A percentile compares a stretch with the other conserved stretches of the same genome.
Conservation (phyloP, 2,329 filamentous ascomycete genomes). For the Dendryphion nanum region DNA sequence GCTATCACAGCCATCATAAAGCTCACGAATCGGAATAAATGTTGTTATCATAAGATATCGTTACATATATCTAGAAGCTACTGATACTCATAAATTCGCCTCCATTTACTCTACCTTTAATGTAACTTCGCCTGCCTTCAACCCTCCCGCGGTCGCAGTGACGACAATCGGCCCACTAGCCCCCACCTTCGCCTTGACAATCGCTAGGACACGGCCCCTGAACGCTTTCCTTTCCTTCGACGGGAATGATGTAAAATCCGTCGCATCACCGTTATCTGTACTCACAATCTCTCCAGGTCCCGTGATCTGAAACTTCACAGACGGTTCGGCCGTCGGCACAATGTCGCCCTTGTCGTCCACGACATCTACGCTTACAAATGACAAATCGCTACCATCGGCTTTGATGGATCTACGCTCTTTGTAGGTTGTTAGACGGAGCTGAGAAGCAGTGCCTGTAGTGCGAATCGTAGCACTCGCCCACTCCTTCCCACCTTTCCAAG, state of each 20-base stretch:
- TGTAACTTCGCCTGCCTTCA: background rate
- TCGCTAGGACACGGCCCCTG: constrained; percentile 22
- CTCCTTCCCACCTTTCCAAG: constrained; percentile 47
- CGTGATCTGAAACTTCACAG: constrained; percentile 45
- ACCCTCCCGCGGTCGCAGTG: constrained; percentile 6
- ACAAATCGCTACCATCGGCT: constrained; percentile 47
- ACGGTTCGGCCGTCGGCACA: constrained; percentile 45
- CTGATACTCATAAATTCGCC: no score
- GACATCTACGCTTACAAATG: constrained; percentile 48
- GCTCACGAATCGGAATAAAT: no score
- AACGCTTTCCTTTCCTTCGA: constrained; percentile 22
- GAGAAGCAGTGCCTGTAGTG: constrained; percentile 44
- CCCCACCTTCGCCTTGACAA: constrained; percentile 16
- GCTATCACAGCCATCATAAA: no score
- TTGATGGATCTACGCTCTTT: constrained; percentile 42
- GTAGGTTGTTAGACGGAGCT: constrained; percentile 39
- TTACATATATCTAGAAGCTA: no score
- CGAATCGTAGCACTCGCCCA: constrained; percentile 47
- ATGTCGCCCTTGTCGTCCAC: constrained; percentile 45
- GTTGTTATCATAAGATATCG: no score
- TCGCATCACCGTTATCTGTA: constrained; percentile 52
- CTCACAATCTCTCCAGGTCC: constrained; percentile 47
- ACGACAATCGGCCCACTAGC: constrained; percentile 13
- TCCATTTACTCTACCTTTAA: constrained; percentile 1
- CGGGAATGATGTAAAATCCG: constrained; percentile 23